Base-by-base conservation (phyloP, 768 basidiomycete species). In the Roridomyces roridus region DNA sequence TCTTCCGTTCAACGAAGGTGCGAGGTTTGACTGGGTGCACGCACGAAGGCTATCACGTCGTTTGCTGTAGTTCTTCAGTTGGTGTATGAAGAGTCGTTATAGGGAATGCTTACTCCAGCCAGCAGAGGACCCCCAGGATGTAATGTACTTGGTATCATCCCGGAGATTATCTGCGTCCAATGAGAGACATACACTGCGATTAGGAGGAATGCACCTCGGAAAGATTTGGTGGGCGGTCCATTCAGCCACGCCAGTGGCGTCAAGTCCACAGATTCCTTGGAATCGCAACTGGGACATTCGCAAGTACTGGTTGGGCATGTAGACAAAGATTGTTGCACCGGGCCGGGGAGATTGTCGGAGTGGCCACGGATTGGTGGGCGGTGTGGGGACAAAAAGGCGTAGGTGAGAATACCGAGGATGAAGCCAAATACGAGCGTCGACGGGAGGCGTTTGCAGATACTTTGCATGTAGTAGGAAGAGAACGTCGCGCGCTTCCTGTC, bases 81-180 rank as follows among this genome's bases (percentile, higher is more conserved):
- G 7, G 7, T 34, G 3, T 3, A 3, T 4, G 7, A 34, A 34
- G 31, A 34, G 31, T 8, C 31, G 31, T 8, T n/a, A 15, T 8
- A 34, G 9, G 35, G 10, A 24, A 29, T 37, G 18, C 59, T 24
- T 26, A 61, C 60, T 50, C 60, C 60, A 62, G 10, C 60, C 60
- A 5, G 60, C 80, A 0, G 78, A 77, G 26, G 73, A 73, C 5
- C 75, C 70, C 79, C 79, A 82, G 6, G 77, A 78, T 0, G 80
- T 81, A 44, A 82, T 74, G 57, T 81, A 81, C 47, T 74, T 64
- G 7, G 68, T 71, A 46, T 80, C 75, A 36, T 72, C 63, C 12
- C 70, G 70, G n/a, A 78, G 69, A 46, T 78, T 77, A 51, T 77
- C 76, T 71, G 36, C 29, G 39, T 42, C 43, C 6, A 57, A 36